Conservation (phyloP, 2,329 filamentous ascomycete genomes). For the Cordyceps javanica region DNA sequence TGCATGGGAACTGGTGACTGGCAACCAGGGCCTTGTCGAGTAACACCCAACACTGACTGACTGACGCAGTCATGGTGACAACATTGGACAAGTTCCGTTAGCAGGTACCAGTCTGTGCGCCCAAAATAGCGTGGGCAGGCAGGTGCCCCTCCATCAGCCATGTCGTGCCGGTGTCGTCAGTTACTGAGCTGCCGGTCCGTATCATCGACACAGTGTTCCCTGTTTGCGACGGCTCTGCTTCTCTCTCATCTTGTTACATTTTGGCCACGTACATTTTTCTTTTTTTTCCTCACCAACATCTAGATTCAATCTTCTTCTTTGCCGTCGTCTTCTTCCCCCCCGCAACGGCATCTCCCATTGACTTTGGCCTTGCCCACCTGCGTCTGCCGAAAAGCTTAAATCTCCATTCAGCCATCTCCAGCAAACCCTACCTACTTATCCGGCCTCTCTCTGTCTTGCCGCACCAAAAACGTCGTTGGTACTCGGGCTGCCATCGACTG, state of each 20-base stretch:
- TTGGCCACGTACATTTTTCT: neutral
- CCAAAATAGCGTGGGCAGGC: neutral
- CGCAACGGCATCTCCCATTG: neutral
- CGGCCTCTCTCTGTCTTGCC: too few relatives aligned
- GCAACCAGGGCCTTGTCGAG: too few relatives aligned
- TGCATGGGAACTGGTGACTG: neutral
- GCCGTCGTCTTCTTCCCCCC: too few relatives aligned
- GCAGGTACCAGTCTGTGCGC: neutral
- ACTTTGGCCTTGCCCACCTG: too few relatives aligned
- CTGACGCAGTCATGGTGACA: neutral
- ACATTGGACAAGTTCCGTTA: neutral
- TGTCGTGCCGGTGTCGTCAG: neutral
- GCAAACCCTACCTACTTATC: too few relatives aligned
- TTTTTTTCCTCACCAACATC: neutral
- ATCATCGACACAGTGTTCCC: constrained; percentile 3
- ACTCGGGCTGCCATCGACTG: too few relatives aligned
- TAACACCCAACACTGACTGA: too few relatives aligned
- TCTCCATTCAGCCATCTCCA: neutral
- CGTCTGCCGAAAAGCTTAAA: neutral
- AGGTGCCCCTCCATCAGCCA: neutral
- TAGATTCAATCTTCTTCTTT: too few relatives aligned
- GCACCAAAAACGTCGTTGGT: too few relatives aligned
- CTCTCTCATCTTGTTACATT: neutral
- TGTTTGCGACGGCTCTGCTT: neutral
- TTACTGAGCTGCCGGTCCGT: neutral